A percentile compares a stretch with the other conserved stretches of the same genome.
Evolutionary conservation across 2,329 filamentous ascomycete species (phyloP).

Genomic region (Exophiala lecanii-corni): DNA sequence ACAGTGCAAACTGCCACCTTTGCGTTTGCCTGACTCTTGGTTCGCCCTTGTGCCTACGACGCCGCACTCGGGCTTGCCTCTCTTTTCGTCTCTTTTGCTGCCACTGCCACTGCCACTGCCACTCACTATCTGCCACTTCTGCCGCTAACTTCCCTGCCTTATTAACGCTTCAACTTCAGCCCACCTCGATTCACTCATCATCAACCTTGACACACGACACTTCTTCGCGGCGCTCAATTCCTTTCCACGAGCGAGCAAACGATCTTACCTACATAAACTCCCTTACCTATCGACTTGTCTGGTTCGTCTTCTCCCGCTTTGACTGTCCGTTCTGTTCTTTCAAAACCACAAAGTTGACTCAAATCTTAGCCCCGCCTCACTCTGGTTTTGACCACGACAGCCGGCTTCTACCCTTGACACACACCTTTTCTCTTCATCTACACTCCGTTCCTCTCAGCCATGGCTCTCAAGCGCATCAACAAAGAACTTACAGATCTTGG

Average conservation of each 20-base stretch:
- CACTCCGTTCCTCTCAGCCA: conserved; percentile 32
- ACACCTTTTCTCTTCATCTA: conserved; percentile 11
- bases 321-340: too few relatives aligned
- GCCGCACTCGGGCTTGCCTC: too few relatives aligned
- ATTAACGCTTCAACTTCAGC: conserved; percentile 7
- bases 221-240: neutral
- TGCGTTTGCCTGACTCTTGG: too few relatives aligned
- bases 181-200: conserved; percentile 6
- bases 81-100: too few relatives aligned
- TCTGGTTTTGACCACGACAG: conserved; percentile 14
- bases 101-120: too few relatives aligned
- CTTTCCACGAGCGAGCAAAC: neutral
- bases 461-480: conserved; percentile 52
- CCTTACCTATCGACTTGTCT: conserved; percentile 8
- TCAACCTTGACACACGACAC: conserved; percentile 3
- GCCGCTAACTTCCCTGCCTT: conserved; percentile 5
- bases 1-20: too few relatives aligned
- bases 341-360: conserved; percentile 20
- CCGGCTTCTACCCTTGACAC: conserved; percentile 9
- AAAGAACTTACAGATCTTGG: conserved; percentile 51
- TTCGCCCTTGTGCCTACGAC: too few relatives aligned
- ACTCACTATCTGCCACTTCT: conserved; percentile 13
- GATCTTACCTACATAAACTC: neutral
- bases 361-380: conserved; percentile 18
- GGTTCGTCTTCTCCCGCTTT: neutral